Conservation (phyloP, 345 rosid genomes). For the Corchorus olitorius region DNA sequence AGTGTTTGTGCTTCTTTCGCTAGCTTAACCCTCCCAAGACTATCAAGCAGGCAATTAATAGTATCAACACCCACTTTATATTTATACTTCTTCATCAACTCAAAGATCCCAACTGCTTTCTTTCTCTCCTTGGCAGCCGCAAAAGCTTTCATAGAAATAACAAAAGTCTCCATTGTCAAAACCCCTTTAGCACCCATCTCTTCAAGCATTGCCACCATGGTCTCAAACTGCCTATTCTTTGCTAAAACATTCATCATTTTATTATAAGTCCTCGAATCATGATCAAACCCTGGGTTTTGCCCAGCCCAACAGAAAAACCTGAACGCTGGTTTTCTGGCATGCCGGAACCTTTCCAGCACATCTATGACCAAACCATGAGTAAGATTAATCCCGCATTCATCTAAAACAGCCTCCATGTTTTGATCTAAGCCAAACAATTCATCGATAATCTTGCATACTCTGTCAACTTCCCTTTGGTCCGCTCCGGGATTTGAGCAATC, state of each 20-base stretch:
- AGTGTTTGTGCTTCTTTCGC: conserved; percentile 77
- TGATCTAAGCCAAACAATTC: conserved; percentile 80
- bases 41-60: conserved; percentile 72
- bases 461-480: conserved; percentile 57
- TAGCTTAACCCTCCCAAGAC: conserved; percentile 83
- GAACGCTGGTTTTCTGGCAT: conserved; percentile 87
- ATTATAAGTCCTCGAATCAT: conserved; percentile 78
- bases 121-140: conserved; percentile 92
- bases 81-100: conserved; percentile 87
- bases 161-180: conserved; percentile 71
- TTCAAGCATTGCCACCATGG: conserved; percentile 80
- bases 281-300: conserved; percentile 52
- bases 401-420: conserved; percentile 92
- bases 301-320: conserved; percentile 90
- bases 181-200: conserved; percentile 77
- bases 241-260: conserved; percentile 75
- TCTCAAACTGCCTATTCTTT: conserved; percentile 80
- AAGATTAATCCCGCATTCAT: conserved; percentile 57
- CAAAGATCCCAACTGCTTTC: conserved; percentile 83
- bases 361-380: conserved; percentile 61
- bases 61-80: conserved; percentile 66
- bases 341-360: conserved; percentile 63
- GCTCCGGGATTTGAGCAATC: conserved; percentile 28
- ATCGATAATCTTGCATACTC: conserved; percentile 85
- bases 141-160: conserved; percentile 71